Percentiles rank a stretch among this genome's conserved stretches.
phyloP scores from a whole-genome alignment of 2,329 filamentous ascomycete species.

The Torrubiella hemipterigena region DNA sequence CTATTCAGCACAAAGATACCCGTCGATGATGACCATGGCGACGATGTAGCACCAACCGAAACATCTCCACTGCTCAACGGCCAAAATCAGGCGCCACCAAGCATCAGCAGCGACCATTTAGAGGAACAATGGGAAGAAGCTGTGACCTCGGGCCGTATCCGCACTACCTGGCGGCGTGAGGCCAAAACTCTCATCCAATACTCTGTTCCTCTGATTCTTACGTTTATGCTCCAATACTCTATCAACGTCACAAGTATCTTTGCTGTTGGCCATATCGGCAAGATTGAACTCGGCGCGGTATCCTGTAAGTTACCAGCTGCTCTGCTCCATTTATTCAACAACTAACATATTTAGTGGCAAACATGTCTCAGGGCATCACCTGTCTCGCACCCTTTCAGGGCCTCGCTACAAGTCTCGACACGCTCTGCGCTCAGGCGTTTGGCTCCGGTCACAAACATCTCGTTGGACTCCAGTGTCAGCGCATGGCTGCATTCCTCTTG shows the following conservation, averaged over 20 bases:
- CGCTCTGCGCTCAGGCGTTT: slow-evolving; percentile 86
- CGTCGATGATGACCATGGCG: slow-evolving; percentile 2
- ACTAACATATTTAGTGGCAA: slow-evolving; percentile 22
- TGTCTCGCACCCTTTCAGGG: slow-evolving; percentile 70
- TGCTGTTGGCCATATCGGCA: slow-evolving; percentile 64
- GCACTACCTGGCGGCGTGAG: slow-evolving; percentile 86
- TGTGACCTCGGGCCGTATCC: slow-evolving; percentile 66
- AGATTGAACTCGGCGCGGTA: slow-evolving; percentile 36
- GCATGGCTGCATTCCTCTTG: slow-evolving; percentile 70
- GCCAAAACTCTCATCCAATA: slow-evolving; percentile 66
- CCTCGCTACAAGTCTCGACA: slow-evolving; percentile 80
- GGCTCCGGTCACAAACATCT: slow-evolving; percentile 82
- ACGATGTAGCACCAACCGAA: slow-evolving; percentile 17
- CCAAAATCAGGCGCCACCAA: slow-evolving; percentile 24
- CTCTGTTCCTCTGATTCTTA: slow-evolving; percentile 55
- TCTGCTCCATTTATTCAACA: not conserved
- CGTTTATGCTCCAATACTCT: slow-evolving; percentile 72
- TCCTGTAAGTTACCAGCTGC: slow-evolving; percentile 18
- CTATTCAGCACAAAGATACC: slow-evolving; percentile 46
- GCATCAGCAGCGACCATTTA: slow-evolving; percentile 42
- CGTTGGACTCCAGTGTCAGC: slow-evolving; percentile 70
- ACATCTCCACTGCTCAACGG: slow-evolving; percentile 26
- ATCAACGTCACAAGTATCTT: slow-evolving; percentile 72
- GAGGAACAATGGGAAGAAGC: slow-evolving; percentile 77
- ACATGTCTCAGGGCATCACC: slow-evolving; percentile 72